Conservation (phyloP, 2,329 filamentous ascomycete genomes). For the Diaporthe amygdali region DNA sequence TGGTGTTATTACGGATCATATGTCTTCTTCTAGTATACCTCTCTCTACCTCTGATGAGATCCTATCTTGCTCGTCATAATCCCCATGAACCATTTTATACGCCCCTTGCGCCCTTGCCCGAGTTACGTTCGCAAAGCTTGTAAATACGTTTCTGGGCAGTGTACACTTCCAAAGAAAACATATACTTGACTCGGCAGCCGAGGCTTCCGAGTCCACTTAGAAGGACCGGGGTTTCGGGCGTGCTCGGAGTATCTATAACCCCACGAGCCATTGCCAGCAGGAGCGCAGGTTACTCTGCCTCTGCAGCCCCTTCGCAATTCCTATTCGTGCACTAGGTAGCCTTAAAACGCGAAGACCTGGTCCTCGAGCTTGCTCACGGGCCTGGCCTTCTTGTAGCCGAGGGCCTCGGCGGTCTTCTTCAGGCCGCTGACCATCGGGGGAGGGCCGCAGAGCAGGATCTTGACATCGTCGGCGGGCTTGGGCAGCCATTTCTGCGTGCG, state of each 20-base stretch:
- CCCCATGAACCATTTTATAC: neutral
- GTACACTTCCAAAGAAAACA: neutral
- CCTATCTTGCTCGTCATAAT: neutral
- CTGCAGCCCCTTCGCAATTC: neutral
- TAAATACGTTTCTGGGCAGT: neutral
- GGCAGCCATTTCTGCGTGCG: conserved; percentile 73
- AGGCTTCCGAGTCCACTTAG: neutral
- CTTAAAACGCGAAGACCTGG: conserved; percentile 94
- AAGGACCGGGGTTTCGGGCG: neutral
- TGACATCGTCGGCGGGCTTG: conserved; percentile 83
- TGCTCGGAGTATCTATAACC: neutral
- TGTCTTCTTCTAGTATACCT: neutral
- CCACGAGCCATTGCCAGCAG: neutral
- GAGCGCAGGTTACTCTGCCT: neutral
- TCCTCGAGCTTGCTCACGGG: conserved; percentile 98
- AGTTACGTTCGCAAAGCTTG: neutral
- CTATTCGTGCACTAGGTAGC: neutral
- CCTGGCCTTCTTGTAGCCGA: conserved; percentile 90
- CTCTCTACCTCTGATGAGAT: neutral
- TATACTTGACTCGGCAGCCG: neutral
- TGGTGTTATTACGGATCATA: neutral
- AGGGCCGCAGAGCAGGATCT: conserved; percentile 92
- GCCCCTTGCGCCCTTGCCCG: neutral
- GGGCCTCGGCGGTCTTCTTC: conserved; percentile 91
- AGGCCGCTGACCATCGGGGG: conserved; percentile 96